Evolutionary conservation across 208 protist genomes (phyloP), one percentile per base, ranked within the genome.

Genomic region (Crithidia acanthocephali): DNA sequence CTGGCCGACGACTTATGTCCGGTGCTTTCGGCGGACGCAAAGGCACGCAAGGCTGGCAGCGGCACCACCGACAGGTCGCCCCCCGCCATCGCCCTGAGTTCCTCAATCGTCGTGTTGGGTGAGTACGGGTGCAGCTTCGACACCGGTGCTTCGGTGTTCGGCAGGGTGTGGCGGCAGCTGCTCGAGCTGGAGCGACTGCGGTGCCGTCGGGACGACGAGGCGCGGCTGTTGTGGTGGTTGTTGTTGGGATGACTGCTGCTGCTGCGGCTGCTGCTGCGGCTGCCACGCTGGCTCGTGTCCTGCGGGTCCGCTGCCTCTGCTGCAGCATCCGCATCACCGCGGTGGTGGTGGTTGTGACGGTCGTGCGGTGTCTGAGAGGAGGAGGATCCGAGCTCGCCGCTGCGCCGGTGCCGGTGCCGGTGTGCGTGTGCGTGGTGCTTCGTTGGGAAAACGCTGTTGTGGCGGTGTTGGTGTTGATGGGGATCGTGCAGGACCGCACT

Each of bases 51-150:
- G 1, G 11, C 25, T 25, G 61, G 69, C 15, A 64, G 57, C 47
- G 68, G 62, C n/a, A 75, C 62, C 1, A 44, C 51, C 27, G 66
- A 57, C 13, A 77, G 37, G 59, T 82, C 77, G 8, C 77, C 77
- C 0, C 77, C 77, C 22, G 72, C 77, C 51, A 83, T 67, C 33
- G 62, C 68, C 9, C 32, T 42, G 25, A 83, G 68, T 40, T 67
- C 65, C 30, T 68, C 67, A 25, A 72, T 28, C 16, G 62, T 56
- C 33, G 70, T 74, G 2, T 47, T 47, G 10, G 50, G 44, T 18
- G 68, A n/a, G 52, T 70, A 52, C 1, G 27, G 37, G 15, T 78
- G 69, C 33, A 78, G 27, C 62, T 68, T 66, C 2, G 61, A 50
- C 16, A 68, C 55, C 16, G 63, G 62, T 11, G 32, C 70, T 52